Evolutionary conservation across 805 yeast species (phyloP).

Genomic region (Barnettozyma wickerhamii): DNA sequence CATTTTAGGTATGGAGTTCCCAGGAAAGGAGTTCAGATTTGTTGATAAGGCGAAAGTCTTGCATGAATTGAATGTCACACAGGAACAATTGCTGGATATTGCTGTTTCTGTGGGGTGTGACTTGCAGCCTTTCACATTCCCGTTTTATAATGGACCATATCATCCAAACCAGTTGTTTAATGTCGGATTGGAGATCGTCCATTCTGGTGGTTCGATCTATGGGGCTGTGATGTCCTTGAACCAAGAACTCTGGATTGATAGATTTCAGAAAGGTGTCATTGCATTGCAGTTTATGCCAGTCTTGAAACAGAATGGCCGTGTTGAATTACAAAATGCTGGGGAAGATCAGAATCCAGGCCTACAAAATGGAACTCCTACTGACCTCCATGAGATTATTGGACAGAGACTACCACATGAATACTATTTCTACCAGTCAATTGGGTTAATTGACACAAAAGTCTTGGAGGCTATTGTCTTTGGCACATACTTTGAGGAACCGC

Average conservation of each 20-base stretch:
- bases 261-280: conserved; percentile 64
- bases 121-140: conserved; percentile 62
- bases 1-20: conserved; percentile 67
- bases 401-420: conserved; percentile 84
- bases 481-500: conserved; percentile 54
- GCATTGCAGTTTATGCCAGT: conserved; percentile 73
- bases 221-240: conserved; percentile 44
- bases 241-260: conserved; percentile 40
- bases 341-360: conserved; percentile 19
- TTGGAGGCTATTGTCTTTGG: conserved; percentile 68
- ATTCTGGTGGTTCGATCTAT: conserved; percentile 41
- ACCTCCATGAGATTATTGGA: conserved; percentile 76
- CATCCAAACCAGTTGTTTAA: conserved; percentile 24
- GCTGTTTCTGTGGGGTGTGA: conserved; percentile 77
- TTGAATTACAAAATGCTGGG: conserved; percentile 49
- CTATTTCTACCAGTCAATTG: conserved; percentile 75
- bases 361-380: conserved; percentile 48
- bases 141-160: conserved; percentile 33
- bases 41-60: conserved; percentile 57
- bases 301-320: conserved; percentile 61
- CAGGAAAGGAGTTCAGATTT: conserved; percentile 59
- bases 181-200: conserved; percentile 34
- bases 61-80: conserved; percentile 53
- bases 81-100: conserved; percentile 69
- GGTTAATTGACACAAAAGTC: conserved; percentile 60